Evolutionary conservation across 257 asterid species (phyloP).

Genomic region (Solanum corneliomulleri): DNA sequence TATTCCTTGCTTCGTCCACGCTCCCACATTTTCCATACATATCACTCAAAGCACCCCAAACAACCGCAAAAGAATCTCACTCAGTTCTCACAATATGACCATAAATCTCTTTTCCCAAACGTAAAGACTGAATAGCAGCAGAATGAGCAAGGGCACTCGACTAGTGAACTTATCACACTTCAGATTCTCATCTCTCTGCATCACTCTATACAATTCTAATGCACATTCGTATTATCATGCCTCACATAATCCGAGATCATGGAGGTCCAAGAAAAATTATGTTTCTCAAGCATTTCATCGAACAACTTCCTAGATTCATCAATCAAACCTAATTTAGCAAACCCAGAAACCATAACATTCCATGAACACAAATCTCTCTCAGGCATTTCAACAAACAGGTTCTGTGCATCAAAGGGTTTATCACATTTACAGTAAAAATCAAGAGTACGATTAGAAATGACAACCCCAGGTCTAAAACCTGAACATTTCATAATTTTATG

Average conservation of each 20-base stretch:
- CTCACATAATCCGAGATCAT: slow-evolving; percentile 72
- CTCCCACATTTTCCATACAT: slow-evolving; percentile 80
- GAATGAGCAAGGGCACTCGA: slow-evolving; percentile 69
- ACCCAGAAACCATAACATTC: slow-evolving; percentile 68
- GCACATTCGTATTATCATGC: slow-evolving; percentile 41
- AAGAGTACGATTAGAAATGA: slow-evolving; percentile 50
- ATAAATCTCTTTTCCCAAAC: slow-evolving; percentile 63
- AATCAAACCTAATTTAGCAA: slow-evolving; percentile 31
- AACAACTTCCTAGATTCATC: slow-evolving; percentile 47
- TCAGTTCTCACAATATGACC: slow-evolving; percentile 44
- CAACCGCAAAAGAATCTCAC: slow-evolving; percentile 56
- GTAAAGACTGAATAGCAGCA: slow-evolving; percentile 48
- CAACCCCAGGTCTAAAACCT: slow-evolving; percentile 37
- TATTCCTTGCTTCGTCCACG: slow-evolving; percentile 47
- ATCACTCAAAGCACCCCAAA: slow-evolving; percentile 63
- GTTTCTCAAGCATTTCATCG: slow-evolving; percentile 57
- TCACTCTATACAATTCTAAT: slow-evolving; percentile 42
- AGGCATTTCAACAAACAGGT: slow-evolving; percentile 48
- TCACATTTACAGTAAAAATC: slow-evolving; percentile 57
- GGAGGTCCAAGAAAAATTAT: slow-evolving; percentile 72
- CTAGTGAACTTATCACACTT: slow-evolving; percentile 40
- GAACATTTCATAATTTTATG: slow-evolving; percentile 34
- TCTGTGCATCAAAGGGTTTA: slow-evolving; percentile 33
- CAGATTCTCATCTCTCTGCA: slow-evolving; percentile 32
- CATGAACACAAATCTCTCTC: slow-evolving; percentile 56